Base-by-base conservation (phyloP, 768 basidiomycete species). In the Trametes cingulata region DNA sequence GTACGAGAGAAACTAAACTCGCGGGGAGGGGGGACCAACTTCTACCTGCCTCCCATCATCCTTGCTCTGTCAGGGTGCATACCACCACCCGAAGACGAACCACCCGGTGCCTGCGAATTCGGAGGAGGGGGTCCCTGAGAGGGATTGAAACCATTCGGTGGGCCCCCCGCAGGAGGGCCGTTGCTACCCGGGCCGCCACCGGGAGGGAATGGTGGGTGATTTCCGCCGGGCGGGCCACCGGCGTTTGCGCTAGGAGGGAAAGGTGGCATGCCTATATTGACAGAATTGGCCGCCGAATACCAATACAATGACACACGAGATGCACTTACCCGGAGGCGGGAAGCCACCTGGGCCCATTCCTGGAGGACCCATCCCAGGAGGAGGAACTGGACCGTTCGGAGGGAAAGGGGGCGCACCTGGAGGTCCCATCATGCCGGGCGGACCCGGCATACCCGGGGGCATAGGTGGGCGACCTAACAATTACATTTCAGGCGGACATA, bases 51-150 rank as follows among this genome's bases (percentile, higher is more conserved):
- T 52, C 73, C 80, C 86, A 93, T 85, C 91, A 93, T 92, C 59
- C 90, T 80, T 72, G 90, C 67, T 59, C 91, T 82, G 73, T 93
- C 91, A 10, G 91, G 91, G 71, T 93, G 91, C 64, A 93, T 92
- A n/a, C 80, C 81, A n/a, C 79, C 84, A 42, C 87, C 85, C 19
- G 81, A 81, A 19, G 61, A 24, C 1, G 64, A 20, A 17, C 71
- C 71, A 29, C 75, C 72, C 46, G 72, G 67, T n/a, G 69, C 68
- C 25, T 68, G 70, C 57, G 66, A 61, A 62, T 71, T 73, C 66
- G 73, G 73, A 20, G 66, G 68, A 17, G 75, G 75, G 17, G 71
- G 71, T 8, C 72, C 73, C 46, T 70, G 70, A 25, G 58, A 52
- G 2, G 65, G 67, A 37, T 60, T 60, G 25, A 51, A 58, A 5